These are phyloP conservation scores for Thraustochytrium striatum DNA, from an alignment of 352 stramenopile genomes.

Conservation along the genomic window DNA sequence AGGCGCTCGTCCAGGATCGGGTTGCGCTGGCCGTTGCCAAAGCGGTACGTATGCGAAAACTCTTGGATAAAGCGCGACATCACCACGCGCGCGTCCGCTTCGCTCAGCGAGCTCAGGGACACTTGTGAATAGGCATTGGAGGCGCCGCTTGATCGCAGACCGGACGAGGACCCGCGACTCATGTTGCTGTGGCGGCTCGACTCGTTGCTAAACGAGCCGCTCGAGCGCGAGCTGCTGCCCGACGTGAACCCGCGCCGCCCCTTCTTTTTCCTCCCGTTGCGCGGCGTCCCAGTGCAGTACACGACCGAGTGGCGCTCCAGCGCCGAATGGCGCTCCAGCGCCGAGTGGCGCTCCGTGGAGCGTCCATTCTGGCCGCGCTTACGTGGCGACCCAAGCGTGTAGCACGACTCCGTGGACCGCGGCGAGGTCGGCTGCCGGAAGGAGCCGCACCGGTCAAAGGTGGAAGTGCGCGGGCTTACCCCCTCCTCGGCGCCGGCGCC, in stretches of 20 bases:
- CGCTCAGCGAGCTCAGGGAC: conserved; percentile 24
- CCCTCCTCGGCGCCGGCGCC: too few species aligned
- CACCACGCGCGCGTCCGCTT: conserved; percentile 14
- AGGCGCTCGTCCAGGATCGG: conserved; percentile 13
- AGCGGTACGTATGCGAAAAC: background rate
- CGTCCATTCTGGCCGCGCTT: too few species aligned
- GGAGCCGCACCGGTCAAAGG: too few species aligned
- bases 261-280: background rate
- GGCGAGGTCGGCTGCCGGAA: too few species aligned
- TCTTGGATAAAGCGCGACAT: conserved; percentile 25
- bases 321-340: too few species aligned
- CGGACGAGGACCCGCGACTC: background rate
- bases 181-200: background rate
- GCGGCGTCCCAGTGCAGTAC: background rate
- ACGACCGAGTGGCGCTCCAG: background rate
- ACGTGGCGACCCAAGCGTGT: too few species aligned
- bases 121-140: background rate
- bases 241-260: background rate
- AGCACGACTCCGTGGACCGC: too few species aligned
- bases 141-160: background rate
- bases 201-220: background rate
- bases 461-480: too few species aligned
- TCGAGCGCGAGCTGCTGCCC: background rate
- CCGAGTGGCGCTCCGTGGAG: too few species aligned
- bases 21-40: conserved; percentile 14